Evolutionary conservation across 306 rosid species (phyloP), one percentile per base, ranked within the genome.

Genomic region (Erythrophleum fordii): DNA sequence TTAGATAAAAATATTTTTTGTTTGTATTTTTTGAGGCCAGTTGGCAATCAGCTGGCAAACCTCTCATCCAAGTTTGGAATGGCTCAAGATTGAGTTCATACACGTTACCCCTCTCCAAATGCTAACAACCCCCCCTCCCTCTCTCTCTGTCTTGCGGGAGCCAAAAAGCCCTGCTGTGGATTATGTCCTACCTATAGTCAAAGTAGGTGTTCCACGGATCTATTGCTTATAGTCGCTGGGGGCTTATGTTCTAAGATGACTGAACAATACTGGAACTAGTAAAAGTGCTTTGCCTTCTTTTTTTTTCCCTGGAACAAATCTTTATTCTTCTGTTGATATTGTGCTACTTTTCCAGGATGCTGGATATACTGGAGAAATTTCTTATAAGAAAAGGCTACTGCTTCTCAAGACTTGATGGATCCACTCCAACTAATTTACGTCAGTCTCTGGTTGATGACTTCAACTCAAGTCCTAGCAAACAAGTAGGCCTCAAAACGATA

Each of bases 381-480:
- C 92, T 93, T 49, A 88, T 91, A 62, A 90, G 97, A 55, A 95
- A 85, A 84, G 99, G 99, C 75, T 95, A 88, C 85, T 87, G 92
- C 85, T 92, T 91, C 89, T 91, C 95, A 55, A 92, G 99, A 86
- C 97, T 93, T 72, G 97, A 95, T 91, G 98, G 97, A 11, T 92
- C 98, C 28, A 95, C 98, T 59, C 97, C 97, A 1, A 75, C 90
- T 83, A 93, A 84, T 84, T 82, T 83, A 86, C 97, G 97, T 46
- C 99, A 95, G 83, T 80, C 88, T 83, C 90, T 91, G 34, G 97
- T 95, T 46, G 93, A 95, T 52, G 92, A 93, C 87, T 95, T 95
- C 87, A 95, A 95, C 89, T 84, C 90, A 28, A 93, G 99, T 80
- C 95, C 99, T 56, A 93, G 99, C 91, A 95, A 95, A 85, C 95